These are phyloP conservation scores for Leccinum obscurum DNA, from an alignment of 768 basidiomycete genomes.

Conservation along the genomic window DNA sequence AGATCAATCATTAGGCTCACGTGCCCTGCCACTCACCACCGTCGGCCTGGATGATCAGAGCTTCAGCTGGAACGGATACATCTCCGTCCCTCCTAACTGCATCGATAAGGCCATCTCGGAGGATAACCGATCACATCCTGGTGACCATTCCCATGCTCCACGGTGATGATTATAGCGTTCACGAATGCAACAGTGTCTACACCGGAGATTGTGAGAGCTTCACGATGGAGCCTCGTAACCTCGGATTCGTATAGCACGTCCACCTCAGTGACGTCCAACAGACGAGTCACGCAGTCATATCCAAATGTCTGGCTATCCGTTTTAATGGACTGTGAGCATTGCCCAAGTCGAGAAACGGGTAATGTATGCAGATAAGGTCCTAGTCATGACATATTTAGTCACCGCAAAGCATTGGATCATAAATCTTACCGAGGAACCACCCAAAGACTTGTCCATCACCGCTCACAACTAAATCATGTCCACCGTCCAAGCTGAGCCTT, in stretches of 20 bases:
- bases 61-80: slow-evolving; percentile 37
- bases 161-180: slow-evolving; percentile 71
- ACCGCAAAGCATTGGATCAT: neutral
- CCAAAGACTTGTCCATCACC: slow-evolving; percentile 63
- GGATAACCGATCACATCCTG: slow-evolving; percentile 49
- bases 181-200: slow-evolving; percentile 53
- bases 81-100: slow-evolving; percentile 39
- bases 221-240: slow-evolving; percentile 54
- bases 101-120: slow-evolving; percentile 59
- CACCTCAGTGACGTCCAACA: slow-evolving; percentile 60
- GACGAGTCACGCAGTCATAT: slow-evolving; percentile 55
- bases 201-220: slow-evolving; percentile 36
- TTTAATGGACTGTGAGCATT: slow-evolving; percentile 50
- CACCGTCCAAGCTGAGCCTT: slow-evolving; percentile 70
- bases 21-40: slow-evolving; percentile 47
- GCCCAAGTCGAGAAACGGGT: slow-evolving; percentile 50
- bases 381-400: slow-evolving; percentile 7
- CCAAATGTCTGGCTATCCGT: slow-evolving; percentile 57
- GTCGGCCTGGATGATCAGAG: slow-evolving; percentile 54
- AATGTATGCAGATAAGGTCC: slow-evolving; percentile 47
- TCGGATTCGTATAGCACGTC: slow-evolving; percentile 62
- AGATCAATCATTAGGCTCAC: neutral
- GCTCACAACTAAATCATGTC: slow-evolving; percentile 67
- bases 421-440: slow-evolving; percentile 66
- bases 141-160: slow-evolving; percentile 53